Evolutionary conservation across 1,284 basidiomycete genomes (phyloP), one percentile per base, ranked within the genome.

Genomic region (Rugosomyces carneus): DNA sequence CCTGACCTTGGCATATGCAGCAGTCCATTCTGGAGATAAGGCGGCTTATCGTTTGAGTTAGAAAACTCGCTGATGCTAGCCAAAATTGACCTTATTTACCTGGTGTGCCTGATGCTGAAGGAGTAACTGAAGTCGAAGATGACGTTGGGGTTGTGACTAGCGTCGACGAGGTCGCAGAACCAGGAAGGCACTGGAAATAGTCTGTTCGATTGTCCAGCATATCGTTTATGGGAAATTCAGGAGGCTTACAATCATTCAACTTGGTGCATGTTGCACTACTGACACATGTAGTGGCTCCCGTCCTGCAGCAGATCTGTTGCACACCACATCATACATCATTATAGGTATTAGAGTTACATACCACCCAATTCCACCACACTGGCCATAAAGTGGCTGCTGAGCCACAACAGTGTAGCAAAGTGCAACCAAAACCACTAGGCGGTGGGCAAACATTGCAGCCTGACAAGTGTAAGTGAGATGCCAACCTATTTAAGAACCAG

Each of bases 341-440:
- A 38, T 11, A 37, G 2, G 19, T 36, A 18, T 7, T 6, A 18
- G 18, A 21, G 44, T 19, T 3, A 57, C 63, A 53, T 48, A 72
- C 73, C 75, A 76, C 60, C 71, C 71, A 41, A 66, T 71, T 5
- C 75, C 73, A 37, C 74, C 75, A 48, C 74, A 75, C 52, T 76
- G 73, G 13, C 56, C 60, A 51, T 72, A 73, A 4, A 70, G 48
- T 3, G 61, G 57, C 48, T 67, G 64, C 42, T 66, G 64, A 20
- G 64, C 61, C 8, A 50, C 40, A 23, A 51, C 57, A 27, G 54
- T 36, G 34, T 47, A 50, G 5, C 55, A 46, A 11, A 63, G 39
- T 3, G 48, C 50, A 40, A 64, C 31, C 24, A 63, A 45, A 29
- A 47, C 42, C 18, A 47, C 47, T 21, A 61, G 49, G 24, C 48